Conservation (phyloP, 2,329 filamentous ascomycete genomes). For the Lachnellula arida region DNA sequence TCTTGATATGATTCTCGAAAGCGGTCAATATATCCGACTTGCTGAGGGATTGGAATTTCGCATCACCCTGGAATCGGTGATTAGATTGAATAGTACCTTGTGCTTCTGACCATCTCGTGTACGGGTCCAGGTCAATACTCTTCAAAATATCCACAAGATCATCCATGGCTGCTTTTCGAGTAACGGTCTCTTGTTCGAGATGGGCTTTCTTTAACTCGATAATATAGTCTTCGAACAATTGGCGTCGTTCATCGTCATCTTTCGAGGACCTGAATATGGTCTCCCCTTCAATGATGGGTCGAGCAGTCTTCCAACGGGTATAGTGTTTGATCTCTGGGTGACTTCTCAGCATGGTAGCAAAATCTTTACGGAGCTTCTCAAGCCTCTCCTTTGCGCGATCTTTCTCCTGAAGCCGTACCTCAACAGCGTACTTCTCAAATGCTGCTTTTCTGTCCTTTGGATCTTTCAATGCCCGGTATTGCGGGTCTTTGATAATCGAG, state of each 20-base stretch:
- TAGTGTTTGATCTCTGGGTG: slow-evolving; percentile 97
- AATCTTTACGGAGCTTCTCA: slow-evolving; percentile 87
- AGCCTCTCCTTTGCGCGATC: slow-evolving; percentile 90
- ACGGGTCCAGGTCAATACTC: slow-evolving; percentile 79
- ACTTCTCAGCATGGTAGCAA: slow-evolving; percentile 90
- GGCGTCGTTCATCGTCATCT: slow-evolving; percentile 79
- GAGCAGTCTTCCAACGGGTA: slow-evolving; percentile 93
- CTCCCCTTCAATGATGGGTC: slow-evolving; percentile 90
- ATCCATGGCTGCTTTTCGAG: slow-evolving; percentile 77
- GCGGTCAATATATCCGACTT: slow-evolving; percentile 87
- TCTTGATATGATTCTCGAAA: slow-evolving; percentile 94
- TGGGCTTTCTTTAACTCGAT: slow-evolving; percentile 76
- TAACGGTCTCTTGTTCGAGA: slow-evolving; percentile 66
- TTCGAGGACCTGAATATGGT: slow-evolving; percentile 91
- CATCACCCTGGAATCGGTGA: slow-evolving; percentile 71
- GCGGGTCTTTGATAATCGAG: slow-evolving; percentile 80
- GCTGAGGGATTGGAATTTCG: slow-evolving; percentile 79
- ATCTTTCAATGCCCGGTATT: slow-evolving; percentile 90
- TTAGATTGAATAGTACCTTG: slow-evolving; percentile 76
- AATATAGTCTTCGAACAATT: slow-evolving; percentile 92
- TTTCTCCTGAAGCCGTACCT: slow-evolving; percentile 88
- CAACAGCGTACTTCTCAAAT: slow-evolving; percentile 92
- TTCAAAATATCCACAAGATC: slow-evolving; percentile 75
- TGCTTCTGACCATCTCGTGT: slow-evolving; percentile 91
- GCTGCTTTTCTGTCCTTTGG: slow-evolving; percentile 84